These are phyloP conservation scores for Verticillium klebahnii DNA, from an alignment of 2,329 filamentous ascomycete species.

Conservation along the genomic window DNA sequence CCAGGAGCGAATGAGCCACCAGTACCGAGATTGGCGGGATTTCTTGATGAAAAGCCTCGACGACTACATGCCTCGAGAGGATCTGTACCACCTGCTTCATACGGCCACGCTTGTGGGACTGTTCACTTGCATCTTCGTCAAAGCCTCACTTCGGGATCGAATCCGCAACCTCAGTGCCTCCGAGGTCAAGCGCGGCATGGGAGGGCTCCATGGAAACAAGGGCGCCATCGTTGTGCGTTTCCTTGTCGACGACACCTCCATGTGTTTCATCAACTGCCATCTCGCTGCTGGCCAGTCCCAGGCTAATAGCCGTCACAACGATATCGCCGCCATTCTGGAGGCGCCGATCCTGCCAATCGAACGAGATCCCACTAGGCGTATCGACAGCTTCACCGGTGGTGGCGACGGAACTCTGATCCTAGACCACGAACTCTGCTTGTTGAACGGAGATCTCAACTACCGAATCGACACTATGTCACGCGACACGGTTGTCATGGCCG, in stretches of 20 bases:
- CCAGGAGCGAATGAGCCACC: slow-evolving; percentile 90
- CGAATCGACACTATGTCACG: slow-evolving; percentile 96
- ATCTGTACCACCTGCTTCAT: slow-evolving; percentile 81
- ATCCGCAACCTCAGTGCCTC: slow-evolving; percentile 74
- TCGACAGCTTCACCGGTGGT: slow-evolving; percentile 82
- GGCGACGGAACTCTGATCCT: slow-evolving; percentile 93
- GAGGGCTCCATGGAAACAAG: slow-evolving; percentile 93
- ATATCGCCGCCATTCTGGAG: slow-evolving; percentile 86
- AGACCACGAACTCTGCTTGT: slow-evolving; percentile 94
- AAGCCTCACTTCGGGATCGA: slow-evolving; percentile 68
- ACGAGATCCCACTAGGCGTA: slow-evolving; percentile 59
- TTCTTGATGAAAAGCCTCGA: slow-evolving; percentile 79
- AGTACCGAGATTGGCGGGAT: slow-evolving; percentile 95
- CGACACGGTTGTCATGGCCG: slow-evolving; percentile 82
- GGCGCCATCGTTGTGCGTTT: slow-evolving; percentile 91
- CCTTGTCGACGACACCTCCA: slow-evolving; percentile 83
- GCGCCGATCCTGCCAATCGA: slow-evolving; percentile 68
- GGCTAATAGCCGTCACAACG: slow-evolving; percentile 86
- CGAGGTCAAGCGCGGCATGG: slow-evolving; percentile 94
- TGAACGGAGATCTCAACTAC: slow-evolving; percentile 97
- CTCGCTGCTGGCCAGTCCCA: slow-evolving; percentile 89
- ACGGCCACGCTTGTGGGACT: slow-evolving; percentile 87
- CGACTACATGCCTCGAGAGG: slow-evolving; percentile 71
- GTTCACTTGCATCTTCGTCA: slow-evolving; percentile 95
- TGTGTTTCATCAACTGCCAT: slow-evolving; percentile 98